A percentile compares a stretch with the other conserved stretches of the same genome.
These are phyloP conservation scores for Telopea speciosissima DNA, from an alignment of 177 flowering plant species.

Conservation along the genomic window DNA sequence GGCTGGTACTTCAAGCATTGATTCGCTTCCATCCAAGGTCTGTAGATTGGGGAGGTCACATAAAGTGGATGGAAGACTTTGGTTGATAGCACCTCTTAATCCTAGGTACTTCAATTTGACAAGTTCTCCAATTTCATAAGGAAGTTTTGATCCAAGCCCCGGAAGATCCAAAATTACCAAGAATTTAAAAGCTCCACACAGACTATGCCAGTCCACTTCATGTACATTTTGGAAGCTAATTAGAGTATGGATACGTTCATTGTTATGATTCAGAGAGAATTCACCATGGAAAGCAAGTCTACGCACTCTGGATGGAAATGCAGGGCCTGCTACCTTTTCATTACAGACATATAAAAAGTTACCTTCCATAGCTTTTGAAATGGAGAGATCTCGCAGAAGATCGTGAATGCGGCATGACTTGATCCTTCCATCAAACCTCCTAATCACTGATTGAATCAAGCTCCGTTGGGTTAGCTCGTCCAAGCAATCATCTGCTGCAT, in stretches of 20 bases:
- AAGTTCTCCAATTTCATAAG: neutral
- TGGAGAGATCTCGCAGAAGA: neutral
- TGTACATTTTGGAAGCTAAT: neutral
- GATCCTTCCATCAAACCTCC: neutral
- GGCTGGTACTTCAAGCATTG: neutral
- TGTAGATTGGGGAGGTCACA: neutral
- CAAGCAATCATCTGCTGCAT: neutral
- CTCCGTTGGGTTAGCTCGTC: neutral
- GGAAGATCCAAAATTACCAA: neutral
- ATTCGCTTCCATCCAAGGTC: neutral
- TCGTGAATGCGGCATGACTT: neutral
- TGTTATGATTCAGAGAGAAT: neutral
- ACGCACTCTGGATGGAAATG: neutral
- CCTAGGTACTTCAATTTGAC: neutral
- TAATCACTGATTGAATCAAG: neutral
- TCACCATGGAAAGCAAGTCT: neutral
- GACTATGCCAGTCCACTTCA: neutral
- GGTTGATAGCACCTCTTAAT: neutral
- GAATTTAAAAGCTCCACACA: neutral
- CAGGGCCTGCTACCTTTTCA: neutral
- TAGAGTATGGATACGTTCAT: neutral
- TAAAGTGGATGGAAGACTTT: neutral
- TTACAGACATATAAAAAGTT: neutral
- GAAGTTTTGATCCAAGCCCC: neutral
- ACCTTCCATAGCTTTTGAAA: neutral